phyloP scores from a whole-genome alignment of 257 asterid genomes.

The Nyctanthes arbortristis region DNA sequence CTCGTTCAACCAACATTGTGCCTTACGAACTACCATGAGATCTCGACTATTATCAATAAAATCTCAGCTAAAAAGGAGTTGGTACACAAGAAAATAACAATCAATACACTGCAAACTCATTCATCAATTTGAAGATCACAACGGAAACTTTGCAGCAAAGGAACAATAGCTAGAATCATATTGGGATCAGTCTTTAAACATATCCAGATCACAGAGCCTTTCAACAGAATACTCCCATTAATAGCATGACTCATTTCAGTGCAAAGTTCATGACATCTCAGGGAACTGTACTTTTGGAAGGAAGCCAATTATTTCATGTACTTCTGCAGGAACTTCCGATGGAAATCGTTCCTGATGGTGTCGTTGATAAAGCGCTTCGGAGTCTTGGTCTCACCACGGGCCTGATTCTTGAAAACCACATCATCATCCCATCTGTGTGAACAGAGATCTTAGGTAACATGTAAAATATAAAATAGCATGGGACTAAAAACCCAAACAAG shows the following conservation, averaged over 20 bases:
- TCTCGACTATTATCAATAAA: too few relatives aligned
- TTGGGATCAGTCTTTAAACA: too few relatives aligned
- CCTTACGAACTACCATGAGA: too few relatives aligned
- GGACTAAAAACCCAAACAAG: neutral
- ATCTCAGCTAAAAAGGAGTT: neutral
- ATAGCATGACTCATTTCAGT: neutral
- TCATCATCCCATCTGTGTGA: conserved; percentile 92
- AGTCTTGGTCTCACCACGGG: conserved; percentile 77
- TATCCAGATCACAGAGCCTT: conserved; percentile 1
- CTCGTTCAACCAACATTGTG: too few relatives aligned
- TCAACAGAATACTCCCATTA: neutral
- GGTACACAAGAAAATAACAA: neutral
- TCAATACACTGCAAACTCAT: neutral
- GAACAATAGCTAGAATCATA: conserved; percentile 14
- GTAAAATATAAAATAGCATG: conserved; percentile 8
- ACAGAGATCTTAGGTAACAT: neutral
- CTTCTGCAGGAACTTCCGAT: conserved; percentile 70
- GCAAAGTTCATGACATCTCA: too few relatives aligned
- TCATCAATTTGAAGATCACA: conserved; percentile 15
- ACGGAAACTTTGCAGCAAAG: neutral
- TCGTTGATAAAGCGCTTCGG: conserved; percentile 87
- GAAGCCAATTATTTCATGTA: conserved; percentile 80
- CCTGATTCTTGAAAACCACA: conserved; percentile 96
- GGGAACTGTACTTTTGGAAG: too few relatives aligned
- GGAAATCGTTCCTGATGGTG: conserved; percentile 91